phyloP scores from a whole-genome alignment of 2,329 filamentous ascomycete genomes.

The Diaporthe citriasiana region DNA sequence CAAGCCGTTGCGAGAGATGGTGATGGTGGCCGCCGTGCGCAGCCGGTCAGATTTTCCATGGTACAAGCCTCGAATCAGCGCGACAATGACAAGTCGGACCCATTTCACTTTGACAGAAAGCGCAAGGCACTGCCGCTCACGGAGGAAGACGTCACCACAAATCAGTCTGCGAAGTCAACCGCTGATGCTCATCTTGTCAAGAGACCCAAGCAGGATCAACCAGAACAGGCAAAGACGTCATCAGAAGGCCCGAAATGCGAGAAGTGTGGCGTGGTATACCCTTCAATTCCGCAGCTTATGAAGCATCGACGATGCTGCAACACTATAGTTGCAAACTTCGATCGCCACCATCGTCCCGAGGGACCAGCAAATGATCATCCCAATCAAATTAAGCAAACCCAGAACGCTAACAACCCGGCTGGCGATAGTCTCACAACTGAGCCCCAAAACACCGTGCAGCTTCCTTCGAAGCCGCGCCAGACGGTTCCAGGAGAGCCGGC shows the following conservation, averaged over 20 bases:
- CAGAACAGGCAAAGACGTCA: accelerated
- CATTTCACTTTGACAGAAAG: neutral
- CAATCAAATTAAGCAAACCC: neutral
- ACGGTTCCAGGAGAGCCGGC: neutral
- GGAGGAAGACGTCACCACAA: neutral
- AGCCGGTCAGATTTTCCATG: neutral
- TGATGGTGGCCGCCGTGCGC: too few species aligned
- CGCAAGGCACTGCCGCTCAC: neutral
- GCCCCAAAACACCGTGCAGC: neutral
- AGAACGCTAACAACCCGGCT: too few species aligned
- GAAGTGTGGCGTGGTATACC: neutral
- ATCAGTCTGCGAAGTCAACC: neutral
- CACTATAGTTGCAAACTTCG: neutral
- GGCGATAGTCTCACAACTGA: neutral
- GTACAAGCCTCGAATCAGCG: neutral
- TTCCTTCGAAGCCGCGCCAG: neutral
- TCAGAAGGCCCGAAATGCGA: neutral
- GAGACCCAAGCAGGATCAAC: neutral
- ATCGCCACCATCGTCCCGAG: neutral
- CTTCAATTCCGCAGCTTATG: neutral
- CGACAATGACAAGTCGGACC: accelerated
- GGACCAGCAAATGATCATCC: too few species aligned
- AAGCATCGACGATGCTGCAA: neutral
- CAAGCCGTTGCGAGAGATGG: neutral
- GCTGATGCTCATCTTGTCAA: neutral